phyloP scores from a whole-genome alignment of 306 rosid species.

The Morella rubra region DNA sequence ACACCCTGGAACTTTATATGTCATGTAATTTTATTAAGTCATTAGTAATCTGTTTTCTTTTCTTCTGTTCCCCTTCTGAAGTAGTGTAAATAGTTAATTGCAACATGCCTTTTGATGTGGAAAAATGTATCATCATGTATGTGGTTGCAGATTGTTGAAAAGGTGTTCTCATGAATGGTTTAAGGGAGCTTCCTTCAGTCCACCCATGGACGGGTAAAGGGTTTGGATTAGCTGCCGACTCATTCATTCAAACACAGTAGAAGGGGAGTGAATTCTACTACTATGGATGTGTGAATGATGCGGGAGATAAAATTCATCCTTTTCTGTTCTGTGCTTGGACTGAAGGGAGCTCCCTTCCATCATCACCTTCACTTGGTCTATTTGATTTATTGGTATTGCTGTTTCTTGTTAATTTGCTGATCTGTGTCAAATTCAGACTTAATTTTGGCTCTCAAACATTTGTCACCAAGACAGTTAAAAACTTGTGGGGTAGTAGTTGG shows the following conservation, averaged over 20 bases:
- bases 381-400: too few species aligned
- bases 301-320: conserved; percentile 73
- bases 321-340: conserved; percentile 85
- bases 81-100: not conserved
- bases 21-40: not conserved
- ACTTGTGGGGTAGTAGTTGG: not conserved
- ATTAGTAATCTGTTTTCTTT: not conserved
- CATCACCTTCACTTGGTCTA: not conserved
- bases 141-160: not conserved
- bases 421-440: not conserved
- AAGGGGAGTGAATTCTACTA: conserved; percentile 32
- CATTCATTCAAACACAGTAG: conserved; percentile 93
- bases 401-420: not conserved
- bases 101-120: not conserved
- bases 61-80: not conserved
- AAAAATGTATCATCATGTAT: not conserved
- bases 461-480: too few species aligned
- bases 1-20: too few species aligned
- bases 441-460: too few species aligned
- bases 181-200: conserved; percentile 94
- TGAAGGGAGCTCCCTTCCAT: conserved; percentile 97
- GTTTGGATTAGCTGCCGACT: conserved; percentile 86
- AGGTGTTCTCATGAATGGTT: conserved; percentile 28
- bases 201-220: conserved; percentile 79
- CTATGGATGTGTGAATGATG: conserved; percentile 92